Percentiles rank a stretch among this genome's conserved stretches.
phyloP scores from a whole-genome alignment of 2,329 filamentous ascomycete species.

The Pseudocercospora crystallina region DNA sequence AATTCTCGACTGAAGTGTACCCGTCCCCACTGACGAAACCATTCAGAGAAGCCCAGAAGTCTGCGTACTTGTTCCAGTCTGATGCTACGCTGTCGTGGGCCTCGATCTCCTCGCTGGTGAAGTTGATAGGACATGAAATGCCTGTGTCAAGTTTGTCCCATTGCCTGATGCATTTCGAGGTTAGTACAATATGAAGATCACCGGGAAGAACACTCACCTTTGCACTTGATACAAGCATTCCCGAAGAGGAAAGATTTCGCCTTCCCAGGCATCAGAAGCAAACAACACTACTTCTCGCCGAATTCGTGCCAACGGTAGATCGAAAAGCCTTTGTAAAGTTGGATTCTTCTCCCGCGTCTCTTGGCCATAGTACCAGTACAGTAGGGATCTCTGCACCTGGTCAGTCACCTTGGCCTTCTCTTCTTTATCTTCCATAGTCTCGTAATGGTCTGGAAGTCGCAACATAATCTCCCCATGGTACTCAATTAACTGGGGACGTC shows the following conservation, averaged over 20 bases:
- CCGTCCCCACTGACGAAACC: conserved; percentile 40
- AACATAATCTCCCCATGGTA: conserved; percentile 33
- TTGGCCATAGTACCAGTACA: conserved; percentile 33
- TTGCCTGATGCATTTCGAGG: conserved; percentile 24
- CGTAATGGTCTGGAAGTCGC: conserved; percentile 27
- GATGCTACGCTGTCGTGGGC: conserved; percentile 28
- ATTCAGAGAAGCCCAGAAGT: conserved; percentile 40
- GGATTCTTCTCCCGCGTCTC: conserved; percentile 32
- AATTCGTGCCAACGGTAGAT: conserved; percentile 28
- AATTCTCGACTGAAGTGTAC: conserved; percentile 39
- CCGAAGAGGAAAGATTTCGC: conserved; percentile 35
- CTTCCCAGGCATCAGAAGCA: conserved; percentile 34
- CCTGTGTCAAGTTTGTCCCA: conserved; percentile 34
- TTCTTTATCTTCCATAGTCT: conserved; percentile 28
- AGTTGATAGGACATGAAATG: conserved; percentile 32
- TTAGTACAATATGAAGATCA: not conserved
- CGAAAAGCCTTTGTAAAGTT: conserved; percentile 28
- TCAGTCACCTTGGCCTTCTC: conserved; percentile 29
- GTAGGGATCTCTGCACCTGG: conserved; percentile 30
- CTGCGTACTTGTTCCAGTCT: conserved; percentile 34
- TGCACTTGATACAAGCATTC: conserved; percentile 35
- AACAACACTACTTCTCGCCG: conserved; percentile 33
- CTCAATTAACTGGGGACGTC: conserved; percentile 32
- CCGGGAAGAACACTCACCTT: conserved; percentile 28
- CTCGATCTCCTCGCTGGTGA: conserved; percentile 25